Evolutionary conservation across 441 rosid species (phyloP).

Genomic region (Populus tomentosa): DNA sequence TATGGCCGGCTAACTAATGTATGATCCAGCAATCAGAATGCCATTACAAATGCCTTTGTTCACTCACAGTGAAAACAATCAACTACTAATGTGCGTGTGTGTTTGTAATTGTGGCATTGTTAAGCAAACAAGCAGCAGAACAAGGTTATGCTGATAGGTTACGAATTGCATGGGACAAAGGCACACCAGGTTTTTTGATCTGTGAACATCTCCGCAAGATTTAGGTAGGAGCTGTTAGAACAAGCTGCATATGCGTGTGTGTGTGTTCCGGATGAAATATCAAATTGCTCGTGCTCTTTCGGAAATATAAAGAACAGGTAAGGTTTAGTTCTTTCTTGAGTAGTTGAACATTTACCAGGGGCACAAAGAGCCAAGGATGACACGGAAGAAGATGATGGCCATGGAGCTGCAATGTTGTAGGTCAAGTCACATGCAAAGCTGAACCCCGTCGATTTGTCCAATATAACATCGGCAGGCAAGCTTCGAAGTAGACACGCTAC

Average conservation of each 20-base stretch:
- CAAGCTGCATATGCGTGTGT: neutral
- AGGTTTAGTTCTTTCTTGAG: neutral
- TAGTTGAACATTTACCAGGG: conserved; percentile 49
- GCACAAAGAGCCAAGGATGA: conserved; percentile 86
- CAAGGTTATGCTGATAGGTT: neutral
- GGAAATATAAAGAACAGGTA: neutral
- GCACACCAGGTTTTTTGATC: conserved; percentile 60
- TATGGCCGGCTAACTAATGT: neutral
- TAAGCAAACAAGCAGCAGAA: neutral
- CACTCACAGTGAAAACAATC: neutral
- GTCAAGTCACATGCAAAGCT: conserved; percentile 92
- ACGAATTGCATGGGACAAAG: neutral
- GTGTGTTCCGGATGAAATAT: neutral
- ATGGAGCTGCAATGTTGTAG: conserved; percentile 92
- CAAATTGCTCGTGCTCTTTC: accelerated
- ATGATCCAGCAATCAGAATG: neutral
- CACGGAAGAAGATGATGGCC: conserved; percentile 89
- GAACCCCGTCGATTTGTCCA: conserved; percentile 83
- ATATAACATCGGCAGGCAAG: conserved; percentile 71
- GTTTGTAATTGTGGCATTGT: neutral
- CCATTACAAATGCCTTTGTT: neutral
- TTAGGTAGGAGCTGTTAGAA: conserved; percentile 18
- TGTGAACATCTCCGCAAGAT: conserved; percentile 83
- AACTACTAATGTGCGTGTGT: neutral
- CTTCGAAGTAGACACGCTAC: conserved; percentile 87